Evolutionary conservation across 768 basidiomycete genomes (phyloP).

Genomic region (Lepiota brunneoincarnata): DNA sequence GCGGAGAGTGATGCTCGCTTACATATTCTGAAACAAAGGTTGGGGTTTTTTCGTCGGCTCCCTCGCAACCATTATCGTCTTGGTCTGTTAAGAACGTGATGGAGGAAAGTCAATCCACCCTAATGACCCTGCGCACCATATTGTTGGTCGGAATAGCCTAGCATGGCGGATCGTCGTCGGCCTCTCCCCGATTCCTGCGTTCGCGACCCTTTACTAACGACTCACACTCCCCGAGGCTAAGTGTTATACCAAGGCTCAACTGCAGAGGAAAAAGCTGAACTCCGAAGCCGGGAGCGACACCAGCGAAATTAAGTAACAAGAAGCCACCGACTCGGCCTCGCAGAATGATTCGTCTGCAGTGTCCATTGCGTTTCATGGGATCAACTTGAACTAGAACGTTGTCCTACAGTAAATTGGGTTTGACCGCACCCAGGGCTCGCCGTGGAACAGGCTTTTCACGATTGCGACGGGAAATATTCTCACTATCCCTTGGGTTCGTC

Average conservation of each 20-base stretch:
- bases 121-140: neutral
- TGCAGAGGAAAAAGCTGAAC: constrained; percentile 29
- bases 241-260: constrained; percentile 46
- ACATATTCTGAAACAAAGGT: constrained; percentile 76
- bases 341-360: neutral
- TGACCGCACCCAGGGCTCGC: constrained; percentile 50
- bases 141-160: constrained; percentile 14
- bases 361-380: constrained; percentile 72
- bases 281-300: constrained; percentile 26
- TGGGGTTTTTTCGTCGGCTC: constrained; percentile 72
- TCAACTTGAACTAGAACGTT: constrained; percentile 70
- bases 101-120: constrained; percentile 44
- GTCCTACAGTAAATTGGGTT: constrained; percentile 75
- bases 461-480: constrained; percentile 68
- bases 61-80: constrained; percentile 60
- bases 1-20: constrained; percentile 72
- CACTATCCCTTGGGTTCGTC: constrained; percentile 74
- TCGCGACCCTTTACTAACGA: constrained; percentile 73
- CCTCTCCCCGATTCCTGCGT: constrained; percentile 72
- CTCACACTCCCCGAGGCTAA: constrained; percentile 70
- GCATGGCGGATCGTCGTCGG: constrained; percentile 76
- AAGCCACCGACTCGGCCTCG: constrained; percentile 13
- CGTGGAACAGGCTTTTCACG: constrained; percentile 67
- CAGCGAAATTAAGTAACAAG: constrained; percentile 24
- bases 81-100: constrained; percentile 59